Evolutionary conservation across 108 stramenopile genomes (phyloP).

Genomic region (Hondaea fermentalgiana): DNA sequence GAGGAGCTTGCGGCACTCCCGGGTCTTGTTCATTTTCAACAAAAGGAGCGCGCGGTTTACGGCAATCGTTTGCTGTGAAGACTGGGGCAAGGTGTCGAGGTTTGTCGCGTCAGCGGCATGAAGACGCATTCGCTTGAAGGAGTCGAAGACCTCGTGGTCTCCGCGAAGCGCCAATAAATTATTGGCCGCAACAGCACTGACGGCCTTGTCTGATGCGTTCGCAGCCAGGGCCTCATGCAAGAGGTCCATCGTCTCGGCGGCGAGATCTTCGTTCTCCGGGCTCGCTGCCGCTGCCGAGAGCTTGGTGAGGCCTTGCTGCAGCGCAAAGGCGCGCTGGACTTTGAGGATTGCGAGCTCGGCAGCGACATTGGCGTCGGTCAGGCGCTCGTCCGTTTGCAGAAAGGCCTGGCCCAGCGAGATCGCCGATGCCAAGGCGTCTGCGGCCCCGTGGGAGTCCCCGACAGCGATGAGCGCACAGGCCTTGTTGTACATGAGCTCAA

Average conservation of each 20-base stretch:
- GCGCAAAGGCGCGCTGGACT: not conserved
- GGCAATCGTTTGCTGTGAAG: not conserved
- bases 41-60: not conserved
- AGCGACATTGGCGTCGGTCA: not conserved
- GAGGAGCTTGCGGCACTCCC: not conserved
- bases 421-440: not conserved
- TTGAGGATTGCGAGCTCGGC: not conserved
- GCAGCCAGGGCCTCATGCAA: not conserved
- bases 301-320: not conserved
- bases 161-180: constrained; percentile 2
- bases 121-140: not conserved
- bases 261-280: not conserved
- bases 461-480: not conserved
- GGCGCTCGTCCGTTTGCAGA: not conserved
- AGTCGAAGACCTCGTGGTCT: constrained; percentile 15
- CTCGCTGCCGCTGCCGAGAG: not conserved
- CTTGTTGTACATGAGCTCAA: constrained; percentile 14
- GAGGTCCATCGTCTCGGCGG: not conserved
- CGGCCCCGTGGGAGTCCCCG: not conserved
- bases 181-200: not conserved
- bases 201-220: not conserved
- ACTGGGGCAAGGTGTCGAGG: not conserved
- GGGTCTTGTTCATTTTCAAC: not conserved
- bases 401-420: not conserved
- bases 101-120: not conserved